phyloP scores from a whole-genome alignment of 257 asterid species.

The Knoxia roxburghii region DNA sequence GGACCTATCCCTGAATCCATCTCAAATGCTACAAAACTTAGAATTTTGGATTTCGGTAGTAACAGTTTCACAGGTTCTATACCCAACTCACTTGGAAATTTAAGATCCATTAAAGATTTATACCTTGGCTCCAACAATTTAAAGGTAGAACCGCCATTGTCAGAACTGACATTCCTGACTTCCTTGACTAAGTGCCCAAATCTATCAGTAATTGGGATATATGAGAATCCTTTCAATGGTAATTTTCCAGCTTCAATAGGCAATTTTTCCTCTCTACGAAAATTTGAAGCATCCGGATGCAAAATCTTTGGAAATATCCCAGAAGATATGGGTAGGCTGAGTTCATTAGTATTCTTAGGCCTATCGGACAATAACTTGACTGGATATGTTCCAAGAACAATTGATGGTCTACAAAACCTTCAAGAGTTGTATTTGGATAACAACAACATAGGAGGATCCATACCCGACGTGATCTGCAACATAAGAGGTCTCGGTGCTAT shows the following conservation, averaged over 20 bases:
- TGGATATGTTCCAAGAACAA: too few relatives aligned
- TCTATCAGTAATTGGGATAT: neutral
- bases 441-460: too few relatives aligned
- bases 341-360: too few relatives aligned
- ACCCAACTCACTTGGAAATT: conserved; percentile 22
- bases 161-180: neutral
- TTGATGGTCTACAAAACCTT: too few relatives aligned
- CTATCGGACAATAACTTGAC: too few relatives aligned
- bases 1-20: conserved; percentile 22
- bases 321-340: too few relatives aligned
- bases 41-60: neutral
- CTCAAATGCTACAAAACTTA: conserved; percentile 24
- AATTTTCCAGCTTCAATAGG: neutral
- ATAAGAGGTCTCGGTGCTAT: too few relatives aligned
- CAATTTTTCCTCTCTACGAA: conserved; percentile 4
- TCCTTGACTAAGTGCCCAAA: conserved; percentile 5
- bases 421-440: too few relatives aligned
- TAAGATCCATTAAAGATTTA: conserved; percentile 5
- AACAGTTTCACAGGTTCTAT: conserved; percentile 24
- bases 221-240: neutral
- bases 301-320: too few relatives aligned
- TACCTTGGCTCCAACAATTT: conserved; percentile 9
- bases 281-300: too few relatives aligned
- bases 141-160: neutral
- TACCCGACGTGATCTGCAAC: too few relatives aligned